Base-by-base conservation (phyloP, 371 early-diverging fungal genomes). In the Lichtheimia ramosa region DNA sequence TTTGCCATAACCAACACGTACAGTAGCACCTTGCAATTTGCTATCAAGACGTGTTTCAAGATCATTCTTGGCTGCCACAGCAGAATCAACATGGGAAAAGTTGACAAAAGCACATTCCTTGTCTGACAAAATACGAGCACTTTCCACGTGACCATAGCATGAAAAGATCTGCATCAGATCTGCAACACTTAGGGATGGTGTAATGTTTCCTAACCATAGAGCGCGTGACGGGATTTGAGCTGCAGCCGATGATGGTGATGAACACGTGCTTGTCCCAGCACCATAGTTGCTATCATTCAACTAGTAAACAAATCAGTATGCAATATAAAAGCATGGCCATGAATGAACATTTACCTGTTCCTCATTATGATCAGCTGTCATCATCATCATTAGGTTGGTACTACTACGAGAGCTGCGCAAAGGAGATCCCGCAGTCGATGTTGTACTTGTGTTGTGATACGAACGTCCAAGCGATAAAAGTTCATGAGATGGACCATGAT, bases 151-250 rank as follows among this genome's bases (percentile, higher is more conserved):
- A 3, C 97, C 97, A 66, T 91, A 97, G 27, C 89, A 87, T 16
- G 88, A 79, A 71, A 96, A 97, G 16, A 91, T 63, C 46, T 84
- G 76, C 23, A 90, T 81, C 42, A 97, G 81, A 59, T 96, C 95
- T 24, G 89, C 79, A 14, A 86, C 82, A 24, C 87, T 86, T 52
- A 95, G 79, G 5, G 81, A 72, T 0, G 92, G 82, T 56, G 92
- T 93, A n/a, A 96, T 79, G 63, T 96, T 96, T 23, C 96, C 96
- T 42, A 96, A 84, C 96, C 96, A 96, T 23, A 97, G 79, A 6
- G 94, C 92, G 3, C 96, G 88, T 23, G 95, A 89, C n/a, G 92
- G 90, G 23, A 63, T 59, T 52, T 70, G 70, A 10, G 68, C 61
- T 28, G 54, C 56, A 28, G 63, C 42, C 10, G 61, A 56, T n/a